Evolutionary conservation across 257 asterid genomes (phyloP).

Genomic region (Solanum sparsipilum): DNA sequence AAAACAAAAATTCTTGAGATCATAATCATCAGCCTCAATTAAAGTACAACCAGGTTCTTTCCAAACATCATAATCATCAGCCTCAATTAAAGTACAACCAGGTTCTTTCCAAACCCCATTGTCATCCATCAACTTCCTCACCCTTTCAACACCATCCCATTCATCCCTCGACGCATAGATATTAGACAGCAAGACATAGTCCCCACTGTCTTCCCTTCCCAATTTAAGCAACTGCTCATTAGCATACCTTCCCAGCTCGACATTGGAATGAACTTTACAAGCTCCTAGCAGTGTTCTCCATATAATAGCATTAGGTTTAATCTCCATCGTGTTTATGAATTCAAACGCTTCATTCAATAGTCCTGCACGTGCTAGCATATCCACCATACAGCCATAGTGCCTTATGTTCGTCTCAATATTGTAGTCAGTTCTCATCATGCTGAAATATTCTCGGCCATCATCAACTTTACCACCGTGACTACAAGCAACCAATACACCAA

Average conservation of each 20-base stretch:
- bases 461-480: conserved; percentile 59
- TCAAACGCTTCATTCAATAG: conserved; percentile 53
- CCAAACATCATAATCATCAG: conserved; percentile 13
- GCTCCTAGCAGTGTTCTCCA: conserved; percentile 78
- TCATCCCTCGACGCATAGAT: conserved; percentile 57
- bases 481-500: conserved; percentile 51
- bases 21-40: conserved; percentile 18
- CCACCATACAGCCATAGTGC: conserved; percentile 77
- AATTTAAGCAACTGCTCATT: conserved; percentile 34
- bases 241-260: conserved; percentile 55
- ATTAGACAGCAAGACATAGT: conserved; percentile 54
- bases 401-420: conserved; percentile 37
- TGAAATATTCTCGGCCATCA: conserved; percentile 42
- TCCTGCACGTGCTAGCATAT: conserved; percentile 64
- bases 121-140: conserved; percentile 56
- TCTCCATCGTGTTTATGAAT: conserved; percentile 40
- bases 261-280: conserved; percentile 54
- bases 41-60: conserved; percentile 48
- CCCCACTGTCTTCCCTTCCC: conserved; percentile 49
- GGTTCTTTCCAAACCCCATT: conserved; percentile 50
- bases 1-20: conserved; percentile 13
- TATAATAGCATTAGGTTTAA: conserved; percentile 53
- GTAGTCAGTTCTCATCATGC: conserved; percentile 30
- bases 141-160: conserved; percentile 50
- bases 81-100: conserved; percentile 39